These are phyloP conservation scores for Blastomyces percursus DNA, from an alignment of 2,329 filamentous ascomycete species.

Conservation along the genomic window DNA sequence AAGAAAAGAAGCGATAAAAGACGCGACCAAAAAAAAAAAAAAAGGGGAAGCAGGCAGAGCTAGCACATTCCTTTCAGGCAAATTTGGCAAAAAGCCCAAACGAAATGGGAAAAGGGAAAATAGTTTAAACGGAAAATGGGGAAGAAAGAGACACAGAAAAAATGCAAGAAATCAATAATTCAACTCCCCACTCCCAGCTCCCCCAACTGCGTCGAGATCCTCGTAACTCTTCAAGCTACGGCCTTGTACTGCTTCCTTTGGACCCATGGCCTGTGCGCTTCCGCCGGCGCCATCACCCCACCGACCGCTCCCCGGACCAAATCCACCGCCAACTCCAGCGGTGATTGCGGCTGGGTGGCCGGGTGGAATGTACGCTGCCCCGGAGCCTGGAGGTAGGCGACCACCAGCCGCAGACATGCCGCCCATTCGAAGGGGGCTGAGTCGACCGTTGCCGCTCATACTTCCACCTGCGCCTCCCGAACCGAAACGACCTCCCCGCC, in stretches of 20 bases:
- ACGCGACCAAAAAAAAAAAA: neutral
- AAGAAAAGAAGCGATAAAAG: neutral
- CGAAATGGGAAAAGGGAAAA: neutral
- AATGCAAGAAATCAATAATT: slow-evolving; percentile 57
- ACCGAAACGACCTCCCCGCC: slow-evolving; percentile 47
- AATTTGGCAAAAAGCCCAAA: neutral
- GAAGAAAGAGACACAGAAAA: neutral
- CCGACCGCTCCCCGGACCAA: slow-evolving; percentile 40
- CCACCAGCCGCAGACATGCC: slow-evolving; percentile 27
- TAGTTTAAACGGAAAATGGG: neutral
- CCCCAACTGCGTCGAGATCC: slow-evolving; percentile 77
- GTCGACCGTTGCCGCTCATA: slow-evolving; percentile 34
- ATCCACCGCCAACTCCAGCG: slow-evolving; percentile 36
- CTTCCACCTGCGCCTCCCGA: slow-evolving; percentile 32
- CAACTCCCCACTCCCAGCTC: slow-evolving; percentile 66
- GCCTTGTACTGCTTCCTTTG: slow-evolving; percentile 82
- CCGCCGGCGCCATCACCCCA: slow-evolving; percentile 66
- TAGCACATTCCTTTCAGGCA: neutral
- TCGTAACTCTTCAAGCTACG: slow-evolving; percentile 95
- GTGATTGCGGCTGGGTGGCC: slow-evolving; percentile 32
- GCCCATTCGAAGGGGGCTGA: slow-evolving; percentile 27
- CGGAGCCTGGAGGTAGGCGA: slow-evolving; percentile 24
- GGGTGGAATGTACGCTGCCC: slow-evolving; percentile 27
- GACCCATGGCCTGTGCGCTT: slow-evolving; percentile 62
- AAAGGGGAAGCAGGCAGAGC: neutral